A percentile compares a stretch with the other conserved stretches of the same genome.
phyloP scores from a whole-genome alignment of 768 basidiomycete genomes.

The Hypholoma fasciculare region DNA sequence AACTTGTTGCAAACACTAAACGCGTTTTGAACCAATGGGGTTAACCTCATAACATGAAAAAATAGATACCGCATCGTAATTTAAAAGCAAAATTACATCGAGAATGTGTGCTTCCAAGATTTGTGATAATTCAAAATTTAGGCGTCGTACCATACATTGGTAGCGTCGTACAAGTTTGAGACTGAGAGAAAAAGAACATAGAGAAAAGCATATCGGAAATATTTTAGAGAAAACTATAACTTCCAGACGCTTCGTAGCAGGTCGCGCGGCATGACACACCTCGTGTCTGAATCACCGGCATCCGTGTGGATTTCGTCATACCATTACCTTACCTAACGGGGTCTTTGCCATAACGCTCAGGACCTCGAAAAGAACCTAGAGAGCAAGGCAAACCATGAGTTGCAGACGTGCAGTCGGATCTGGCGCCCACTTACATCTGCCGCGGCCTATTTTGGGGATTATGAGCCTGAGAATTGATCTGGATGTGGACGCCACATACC shows the following conservation, averaged over 20 bases:
- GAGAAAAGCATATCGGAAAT: too few relatives aligned
- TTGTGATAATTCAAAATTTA: neutral
- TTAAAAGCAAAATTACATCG: too few relatives aligned
- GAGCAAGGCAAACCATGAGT: conserved; percentile 1
- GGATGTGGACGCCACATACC: conserved; percentile 18
- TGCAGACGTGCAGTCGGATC: neutral
- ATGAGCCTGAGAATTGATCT: conserved; percentile 7
- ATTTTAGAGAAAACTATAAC: too few relatives aligned
- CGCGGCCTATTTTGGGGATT: conserved; percentile 31
- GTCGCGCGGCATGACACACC: neutral
- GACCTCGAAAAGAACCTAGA: conserved; percentile 71
- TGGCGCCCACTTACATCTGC: conserved; percentile 33
- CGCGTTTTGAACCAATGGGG: too few relatives aligned
- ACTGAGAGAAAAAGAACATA: neutral
- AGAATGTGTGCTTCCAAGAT: too few relatives aligned
- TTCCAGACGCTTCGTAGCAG: neutral
- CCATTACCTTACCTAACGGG: conserved; percentile 59
- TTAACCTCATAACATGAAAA: too few relatives aligned
- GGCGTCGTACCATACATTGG: neutral
- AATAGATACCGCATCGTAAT: too few relatives aligned
- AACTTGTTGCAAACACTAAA: too few relatives aligned
- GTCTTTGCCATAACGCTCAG: conserved; percentile 81
- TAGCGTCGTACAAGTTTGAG: neutral
- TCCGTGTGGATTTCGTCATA: neutral
- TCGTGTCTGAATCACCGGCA: conserved; percentile 5